Evolutionary conservation across 176 grass and related monocot species (phyloP).

Genomic region (Bromus sterilis): DNA sequence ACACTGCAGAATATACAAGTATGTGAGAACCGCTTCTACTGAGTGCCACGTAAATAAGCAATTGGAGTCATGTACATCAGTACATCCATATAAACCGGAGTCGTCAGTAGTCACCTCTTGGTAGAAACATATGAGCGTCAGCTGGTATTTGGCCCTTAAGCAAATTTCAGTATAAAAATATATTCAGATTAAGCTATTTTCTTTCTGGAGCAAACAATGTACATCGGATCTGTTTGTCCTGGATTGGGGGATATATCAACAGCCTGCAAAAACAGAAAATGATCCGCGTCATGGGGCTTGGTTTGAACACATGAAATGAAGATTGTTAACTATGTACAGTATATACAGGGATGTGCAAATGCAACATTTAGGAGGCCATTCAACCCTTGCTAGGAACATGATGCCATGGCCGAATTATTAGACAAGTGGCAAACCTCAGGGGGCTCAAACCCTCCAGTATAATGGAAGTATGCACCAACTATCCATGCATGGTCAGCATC

Average conservation of each 20-base stretch:
- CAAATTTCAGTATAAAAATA: neutral
- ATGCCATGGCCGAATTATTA: neutral
- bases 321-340: neutral
- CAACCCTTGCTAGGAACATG: neutral
- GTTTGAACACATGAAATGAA: neutral
- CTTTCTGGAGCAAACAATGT: conserved; percentile 74
- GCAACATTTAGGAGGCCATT: neutral
- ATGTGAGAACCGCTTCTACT: too few relatives aligned
- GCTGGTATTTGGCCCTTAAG: neutral
- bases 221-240: conserved; percentile 85
- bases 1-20: neutral
- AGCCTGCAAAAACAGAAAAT: conserved; percentile 37
- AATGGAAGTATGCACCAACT: conserved; percentile 90
- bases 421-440: conserved; percentile 40
- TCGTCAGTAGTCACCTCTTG: neutral
- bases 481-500: conserved; percentile 94
- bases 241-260: conserved; percentile 89
- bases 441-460: conserved; percentile 78
- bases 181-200: neutral
- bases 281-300: neutral
- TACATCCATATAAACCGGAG: neutral
- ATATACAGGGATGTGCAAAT: neutral
- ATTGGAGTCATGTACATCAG: neutral
- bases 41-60: neutral
- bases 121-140: neutral